These are phyloP conservation scores for Fraxinus latifolia DNA, from an alignment of 305 asterid species.

Conservation along the genomic window DNA sequence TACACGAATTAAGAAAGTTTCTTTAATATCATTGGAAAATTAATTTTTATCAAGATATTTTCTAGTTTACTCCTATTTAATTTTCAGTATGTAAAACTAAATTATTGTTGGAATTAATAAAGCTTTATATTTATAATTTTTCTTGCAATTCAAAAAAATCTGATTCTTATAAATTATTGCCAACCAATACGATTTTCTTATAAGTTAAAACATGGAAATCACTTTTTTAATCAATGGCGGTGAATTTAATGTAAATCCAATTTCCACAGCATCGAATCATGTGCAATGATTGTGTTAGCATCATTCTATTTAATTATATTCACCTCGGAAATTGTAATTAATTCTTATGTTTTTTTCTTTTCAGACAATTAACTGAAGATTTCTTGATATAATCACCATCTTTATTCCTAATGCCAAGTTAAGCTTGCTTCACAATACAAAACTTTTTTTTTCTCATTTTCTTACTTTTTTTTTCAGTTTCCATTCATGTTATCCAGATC, in stretches of 20 bases:
- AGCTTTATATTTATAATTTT: no score
- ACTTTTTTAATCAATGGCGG: background rate
- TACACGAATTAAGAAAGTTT: no score
- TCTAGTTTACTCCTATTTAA: no score
- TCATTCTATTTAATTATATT: background rate
- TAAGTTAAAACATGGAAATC: no score
- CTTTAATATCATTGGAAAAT: no score
- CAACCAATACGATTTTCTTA: no score
- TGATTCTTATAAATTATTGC: no score
- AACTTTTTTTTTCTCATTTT: background rate
- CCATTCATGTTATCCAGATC: background rate
- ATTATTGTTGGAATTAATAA: no score
- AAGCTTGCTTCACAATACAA: slow-evolving; percentile 9
- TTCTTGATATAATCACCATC: background rate
- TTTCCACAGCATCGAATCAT: slow-evolving; percentile 19
- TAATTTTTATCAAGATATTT: no score
- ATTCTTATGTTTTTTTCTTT: background rate
- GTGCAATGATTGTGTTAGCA: slow-evolving; percentile 24
- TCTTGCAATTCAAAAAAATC: no score
- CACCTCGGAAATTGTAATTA: slow-evolving; percentile 31
- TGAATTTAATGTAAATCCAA: background rate
- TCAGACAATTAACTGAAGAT: background rate
- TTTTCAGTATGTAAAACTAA: no score
- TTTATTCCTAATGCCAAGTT: slow-evolving; percentile 23
- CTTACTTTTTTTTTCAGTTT: slow-evolving; percentile 1